A percentile compares a stretch with the other conserved stretches of the same genome.
Evolutionary conservation across 176 grass and related monocot species (phyloP).

Genomic region (Juncus inflexus): DNA sequence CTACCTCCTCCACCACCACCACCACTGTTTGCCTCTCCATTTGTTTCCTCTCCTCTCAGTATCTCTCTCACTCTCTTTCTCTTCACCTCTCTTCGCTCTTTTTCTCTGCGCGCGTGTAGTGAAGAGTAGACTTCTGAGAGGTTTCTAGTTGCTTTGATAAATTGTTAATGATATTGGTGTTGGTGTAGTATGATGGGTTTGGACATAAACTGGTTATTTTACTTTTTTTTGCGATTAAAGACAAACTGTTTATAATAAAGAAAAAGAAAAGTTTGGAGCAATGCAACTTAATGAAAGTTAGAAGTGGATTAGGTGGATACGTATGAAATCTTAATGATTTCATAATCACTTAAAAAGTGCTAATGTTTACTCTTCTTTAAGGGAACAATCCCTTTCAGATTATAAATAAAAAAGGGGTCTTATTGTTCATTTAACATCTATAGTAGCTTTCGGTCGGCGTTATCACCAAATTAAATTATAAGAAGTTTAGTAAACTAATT

Average conservation of each 20-base stretch:
- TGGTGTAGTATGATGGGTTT: neutral
- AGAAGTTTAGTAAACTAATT: neutral
- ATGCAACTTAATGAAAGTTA: constrained; percentile 1
- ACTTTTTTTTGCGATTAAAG: too few species aligned
- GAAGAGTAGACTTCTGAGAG: neutral
- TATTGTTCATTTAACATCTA: neutral
- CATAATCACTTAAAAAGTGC: neutral
- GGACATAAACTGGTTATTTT: too few species aligned
- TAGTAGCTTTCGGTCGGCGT: neutral
- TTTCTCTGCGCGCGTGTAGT: neutral
- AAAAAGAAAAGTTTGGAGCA: neutral
- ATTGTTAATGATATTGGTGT: neutral
- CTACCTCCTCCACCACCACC: constrained; percentile 80
- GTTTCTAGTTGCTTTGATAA: neutral
- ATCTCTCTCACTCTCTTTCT: neutral
- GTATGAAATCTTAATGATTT: constrained; percentile 14
- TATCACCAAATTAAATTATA: neutral
- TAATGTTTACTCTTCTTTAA: neutral
- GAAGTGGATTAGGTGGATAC: constrained; percentile 12
- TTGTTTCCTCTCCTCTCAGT: neutral
- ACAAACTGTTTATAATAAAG: neutral
- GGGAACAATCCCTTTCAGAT: neutral
- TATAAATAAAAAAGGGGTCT: neutral
- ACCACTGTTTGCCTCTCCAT: constrained; percentile 88
- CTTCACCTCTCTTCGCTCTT: neutral